Base-by-base conservation (phyloP, 2,329 filamentous ascomycete genomes). In the Colletotrichum tropicicola region DNA sequence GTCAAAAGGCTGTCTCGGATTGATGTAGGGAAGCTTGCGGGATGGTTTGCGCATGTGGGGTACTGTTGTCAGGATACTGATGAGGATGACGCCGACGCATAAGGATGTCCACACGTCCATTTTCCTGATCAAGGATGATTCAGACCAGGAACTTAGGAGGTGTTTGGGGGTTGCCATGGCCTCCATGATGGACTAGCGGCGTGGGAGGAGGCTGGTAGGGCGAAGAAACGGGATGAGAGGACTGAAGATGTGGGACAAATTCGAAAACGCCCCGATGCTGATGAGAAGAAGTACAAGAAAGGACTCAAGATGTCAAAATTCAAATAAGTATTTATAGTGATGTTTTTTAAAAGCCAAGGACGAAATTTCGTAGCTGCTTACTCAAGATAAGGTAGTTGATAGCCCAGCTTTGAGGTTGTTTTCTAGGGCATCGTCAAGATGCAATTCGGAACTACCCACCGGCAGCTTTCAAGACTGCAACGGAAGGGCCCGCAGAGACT, bases 1-100 rank as follows among this genome's bases (percentile, higher is more conserved):
- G 17, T 60, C 61, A 0, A 65, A 28, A 5, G 25, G 6, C 5
- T 30, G 7, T 4, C 30, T 23, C 10, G 56, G 56, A 27, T 65
- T 65, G 27, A 65, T 27, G 1, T 23, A 43, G n/a, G 61, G 61
- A 12, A 65, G 61, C 10, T 65, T 65, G 25, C 45, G 44, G 6
- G 60, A 64, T 3, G 60, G 55, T 5, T 27, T 59, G 8, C 30
- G 60, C 41, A 53, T 21, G n/a, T 47, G 39, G 41, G 55, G 55
- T 47, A 48, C 4, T 2, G 27, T 6, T 1, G 37, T 15, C 25
- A 53, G 32, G 4, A 23, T 3, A 39, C 28, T 13, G 45, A 64
- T 4, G 15, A 59, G 39, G 13, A 64, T 5, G 6, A 59, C 21
- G 6, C 60, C 47, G 19, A 54, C 7, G n/a, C 55, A 53, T 6